Percentiles rank a stretch among this genome's conserved stretches.
Evolutionary conservation across 2,329 filamentous ascomycete genomes (phyloP).

Genomic region (Aspergillus sp.): DNA sequence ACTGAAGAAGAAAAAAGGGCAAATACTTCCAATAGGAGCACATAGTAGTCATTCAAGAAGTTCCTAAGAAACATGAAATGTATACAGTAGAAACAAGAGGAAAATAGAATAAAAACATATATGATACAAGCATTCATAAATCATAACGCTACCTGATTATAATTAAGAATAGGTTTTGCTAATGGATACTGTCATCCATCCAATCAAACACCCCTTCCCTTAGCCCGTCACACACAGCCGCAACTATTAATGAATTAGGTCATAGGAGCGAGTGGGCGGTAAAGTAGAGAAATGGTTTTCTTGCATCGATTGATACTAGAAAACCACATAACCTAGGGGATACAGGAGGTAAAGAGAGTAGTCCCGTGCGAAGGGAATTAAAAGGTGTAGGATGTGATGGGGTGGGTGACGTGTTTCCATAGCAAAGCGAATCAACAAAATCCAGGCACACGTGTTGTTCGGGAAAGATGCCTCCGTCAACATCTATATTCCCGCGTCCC

Average conservation of each 20-base stretch:
- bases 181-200: slow-evolving; percentile 9
- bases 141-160: slow-evolving; percentile 27
- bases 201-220: background rate
- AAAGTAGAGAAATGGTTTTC: background rate
- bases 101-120: background rate
- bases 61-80: background rate
- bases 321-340: background rate
- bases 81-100: too few species aligned
- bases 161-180: slow-evolving; percentile 22
- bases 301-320: background rate
- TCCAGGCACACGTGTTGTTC: background rate
- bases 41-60: background rate
- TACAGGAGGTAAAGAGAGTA: background rate
- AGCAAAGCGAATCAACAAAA: slow-evolving; percentile 9
- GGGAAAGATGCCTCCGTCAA: slow-evolving; percentile 5
- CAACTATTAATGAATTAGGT: background rate
- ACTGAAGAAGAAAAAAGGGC: too few species aligned
- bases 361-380: background rate
- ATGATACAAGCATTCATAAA: slow-evolving; percentile 24
- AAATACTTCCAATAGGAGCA: too few species aligned
- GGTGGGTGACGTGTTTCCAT: slow-evolving; percentile 4
- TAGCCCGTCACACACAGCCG: background rate
- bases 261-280: slow-evolving; percentile 3
- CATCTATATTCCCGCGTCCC: background rate
- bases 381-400: too few species aligned